Base-by-base conservation (phyloP, 2,329 filamentous ascomycete species). In the Aspergillus hiratsukae region DNA sequence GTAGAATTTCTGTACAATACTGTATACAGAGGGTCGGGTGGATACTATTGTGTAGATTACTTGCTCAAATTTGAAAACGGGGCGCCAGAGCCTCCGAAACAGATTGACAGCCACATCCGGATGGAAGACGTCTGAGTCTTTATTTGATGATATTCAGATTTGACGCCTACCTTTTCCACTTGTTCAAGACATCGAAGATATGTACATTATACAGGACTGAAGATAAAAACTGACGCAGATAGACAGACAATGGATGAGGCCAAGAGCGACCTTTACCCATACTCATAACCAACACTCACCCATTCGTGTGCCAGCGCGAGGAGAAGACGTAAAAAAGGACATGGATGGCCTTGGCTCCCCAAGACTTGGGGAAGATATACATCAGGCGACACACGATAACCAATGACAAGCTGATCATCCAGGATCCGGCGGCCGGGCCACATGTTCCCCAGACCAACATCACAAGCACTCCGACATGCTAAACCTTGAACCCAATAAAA, bases 201-300 rank as follows among this genome's bases (percentile, higher is more conserved):
- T 61, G 60, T 66, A 60, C 59, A 65, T 60, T 62, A 64, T 60
- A 64, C 61, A 64, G 54, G 41, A 37, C 31, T n/a, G 31, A 37
- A 54, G 56, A 49, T 54, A 17, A 40, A 52, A 43, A 46, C n/a
- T 11, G n/a, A 21, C 14, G 28, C 31, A 37, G n/a, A 54, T 31
- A 48, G 21, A 29, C 41, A 49, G 25, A 35, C 43, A 49, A 54
- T 28, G 49, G 29, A 14, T 31, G 28, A 35, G 25, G 21, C 17
- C 21, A 29, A 49, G 5, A n/a, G 40, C 6, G 14, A 37, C 28
- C n/a, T 43, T 27, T 4, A n/a, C 11, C 35, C 35, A 31, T 25
- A 10, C 14, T 35, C 50, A 14, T 28, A 14, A 28, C 25, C 31
- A 37, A 37, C 31, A 7, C 14, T 37, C 31, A 37, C 14, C 31